These are phyloP conservation scores for Ciborinia camelliae DNA, from an alignment of 2,329 filamentous ascomycete species.

Conservation along the genomic window DNA sequence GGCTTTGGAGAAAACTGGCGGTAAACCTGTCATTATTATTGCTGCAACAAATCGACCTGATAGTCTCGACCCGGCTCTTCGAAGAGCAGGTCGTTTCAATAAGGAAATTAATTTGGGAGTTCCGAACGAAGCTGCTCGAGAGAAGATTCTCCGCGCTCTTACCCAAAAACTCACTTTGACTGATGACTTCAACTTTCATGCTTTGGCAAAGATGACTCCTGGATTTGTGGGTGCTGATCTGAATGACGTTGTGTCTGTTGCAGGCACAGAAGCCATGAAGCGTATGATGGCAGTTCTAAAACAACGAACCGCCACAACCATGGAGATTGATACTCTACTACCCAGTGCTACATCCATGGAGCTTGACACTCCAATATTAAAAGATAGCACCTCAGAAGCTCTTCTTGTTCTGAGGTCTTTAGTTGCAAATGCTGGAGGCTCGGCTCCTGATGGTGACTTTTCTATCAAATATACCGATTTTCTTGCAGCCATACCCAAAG, in stretches of 20 bases:
- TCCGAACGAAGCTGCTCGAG: constrained; percentile 73
- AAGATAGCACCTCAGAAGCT: constrained; percentile 28
- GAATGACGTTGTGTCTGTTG: constrained; percentile 53
- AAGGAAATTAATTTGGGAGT: constrained; percentile 84
- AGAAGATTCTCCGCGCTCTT: constrained; percentile 72
- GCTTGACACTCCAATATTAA: constrained; percentile 28
- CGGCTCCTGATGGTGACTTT: constrained; percentile 51
- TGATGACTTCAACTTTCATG: constrained; percentile 67
- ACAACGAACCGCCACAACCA: constrained; percentile 31
- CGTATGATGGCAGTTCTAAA: constrained; percentile 38
- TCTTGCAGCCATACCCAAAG: constrained; percentile 66
- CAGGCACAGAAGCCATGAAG: constrained; percentile 40
- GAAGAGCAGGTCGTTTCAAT: constrained; percentile 73
- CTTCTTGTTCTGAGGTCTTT: constrained; percentile 48
- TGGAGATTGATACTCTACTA: constrained; percentile 36
- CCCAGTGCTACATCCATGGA: constrained; percentile 34
- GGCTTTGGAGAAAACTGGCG: constrained; percentile 65
- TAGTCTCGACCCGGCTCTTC: constrained; percentile 74
- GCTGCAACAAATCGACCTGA: constrained; percentile 89
- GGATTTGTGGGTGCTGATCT: constrained; percentile 93
- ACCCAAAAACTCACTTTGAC: constrained; percentile 63
- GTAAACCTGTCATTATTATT: constrained; percentile 80
- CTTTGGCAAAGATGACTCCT: constrained; percentile 78
- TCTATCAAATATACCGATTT: constrained; percentile 67
- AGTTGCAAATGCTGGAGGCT: constrained; percentile 52